Base-by-base conservation (phyloP, 2,329 filamentous ascomycete species). In the Cercospora nicotianae region DNA sequence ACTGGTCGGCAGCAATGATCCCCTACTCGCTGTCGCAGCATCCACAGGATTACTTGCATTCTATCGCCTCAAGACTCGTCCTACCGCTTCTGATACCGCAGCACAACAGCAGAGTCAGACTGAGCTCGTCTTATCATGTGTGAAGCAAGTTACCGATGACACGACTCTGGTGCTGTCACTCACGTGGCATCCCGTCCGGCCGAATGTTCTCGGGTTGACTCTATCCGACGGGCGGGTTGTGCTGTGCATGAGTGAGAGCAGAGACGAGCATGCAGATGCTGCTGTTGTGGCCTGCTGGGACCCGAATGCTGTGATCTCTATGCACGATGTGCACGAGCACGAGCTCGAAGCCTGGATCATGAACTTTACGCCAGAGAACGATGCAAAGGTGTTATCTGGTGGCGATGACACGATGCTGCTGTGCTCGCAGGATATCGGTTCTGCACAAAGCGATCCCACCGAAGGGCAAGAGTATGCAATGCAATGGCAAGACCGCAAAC, bases 301-400 rank as follows among this genome's bases (percentile, higher is more conserved):
- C 92, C 79, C 83, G 55, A 72, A 80, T 0, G 61, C 68, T 3
- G 64, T 42, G 16, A 66, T 74, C 48, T 30, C 30, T 36, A 71
- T 53, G 67, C 71, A 57, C 33, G 72, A 70, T 67, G 61, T 81
- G 16, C 74, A 71, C 20, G 76, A n/a, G 36, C 83, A 87, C 73
- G 76, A 80, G 55, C 83, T 92, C 0, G 91, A 94, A 79, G 90
- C 91, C 0, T 96, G 92, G 92, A 90, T 87, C 5, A 84, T 90
- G 42, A 85, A 87, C 1, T 90, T 93, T 71, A 48, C 62, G 31
- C 63, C 65, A n/a, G 39, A 71, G n/a, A 58, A 31, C 3, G 0
- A 75, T 70, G 9, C 69, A 2, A 72, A 75, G 45, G 63, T 83
- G 4, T 89, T 89, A 70, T 91, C 90, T 1, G 92, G 93, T 9